Base-by-base conservation (phyloP, 2,329 filamentous ascomycete species). In the Cordyceps pruinosa region DNA sequence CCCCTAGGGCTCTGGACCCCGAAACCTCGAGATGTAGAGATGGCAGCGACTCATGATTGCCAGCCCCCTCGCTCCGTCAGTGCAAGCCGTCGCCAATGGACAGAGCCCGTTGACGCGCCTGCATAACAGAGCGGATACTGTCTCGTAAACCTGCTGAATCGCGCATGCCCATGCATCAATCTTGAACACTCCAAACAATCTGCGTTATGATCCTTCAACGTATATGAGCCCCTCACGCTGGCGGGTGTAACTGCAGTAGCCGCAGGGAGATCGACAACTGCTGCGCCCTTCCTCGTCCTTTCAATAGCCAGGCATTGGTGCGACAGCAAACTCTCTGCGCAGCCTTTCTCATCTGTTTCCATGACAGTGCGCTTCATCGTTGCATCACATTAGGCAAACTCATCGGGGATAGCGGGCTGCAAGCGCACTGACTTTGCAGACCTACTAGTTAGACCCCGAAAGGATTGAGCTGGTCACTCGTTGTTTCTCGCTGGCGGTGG, bases 61-160 rank as follows among this genome's bases (percentile, higher is more conserved):
- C 9, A 13, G 34, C 35, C 39, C 30, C 7, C n/a, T 32, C 37
- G 7, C 7, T 23, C 30, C 6, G 42, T 55, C 52, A 37, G 42
- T 39, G 41, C 51, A 25, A n/a, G 3, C 17, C 42, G 5, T 25
- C 26, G 10, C 42, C 51, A 39, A 55, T 39, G 51, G 34, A 21
- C 23, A 39, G 2, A 17, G 21, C n/a, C 15, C 17, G 10, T 28
- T 47, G 52, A 39, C 42, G 28, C 25, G 6, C 41, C 17, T 35
- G 51, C 32, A 46, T 37, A 4, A 37, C 7, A 28, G 30, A 47
- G 44, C 52, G 42, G 44, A 47, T 21, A 55, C 25, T 35, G 21
- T 55, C 34, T 39, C 25, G 44, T 32, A 55, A 30, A 26, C 17
- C 12, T 34, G 19, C 52, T 55, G 52, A 55, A 55, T 55, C 52